These are phyloP conservation scores for Phytophthora crassamura DNA, from an alignment of 352 stramenopile species.

Conservation along the genomic window DNA sequence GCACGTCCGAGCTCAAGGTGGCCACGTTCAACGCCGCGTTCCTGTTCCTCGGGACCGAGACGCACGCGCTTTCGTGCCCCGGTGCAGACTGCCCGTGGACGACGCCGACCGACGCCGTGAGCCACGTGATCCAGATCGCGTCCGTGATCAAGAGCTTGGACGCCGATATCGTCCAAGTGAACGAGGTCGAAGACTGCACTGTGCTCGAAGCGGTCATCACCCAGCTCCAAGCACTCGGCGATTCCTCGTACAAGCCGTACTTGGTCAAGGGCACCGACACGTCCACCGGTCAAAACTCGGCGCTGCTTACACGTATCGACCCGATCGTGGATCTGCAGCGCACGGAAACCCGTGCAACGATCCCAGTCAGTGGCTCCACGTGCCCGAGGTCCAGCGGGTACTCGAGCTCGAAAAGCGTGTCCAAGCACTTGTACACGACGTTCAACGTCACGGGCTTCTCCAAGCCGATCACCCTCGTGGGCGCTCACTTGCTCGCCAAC, in stretches of 20 bases:
- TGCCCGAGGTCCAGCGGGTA: constrained; percentile 52
- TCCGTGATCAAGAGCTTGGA: constrained; percentile 55
- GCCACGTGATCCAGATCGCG: constrained; percentile 62
- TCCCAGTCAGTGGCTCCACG: constrained; percentile 60
- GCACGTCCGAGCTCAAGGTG: constrained; percentile 66
- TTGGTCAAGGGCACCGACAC: constrained; percentile 66
- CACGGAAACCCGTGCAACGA: constrained; percentile 34
- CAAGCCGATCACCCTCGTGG: constrained; percentile 72
- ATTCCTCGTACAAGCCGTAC: constrained; percentile 71
- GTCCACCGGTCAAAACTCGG: constrained; percentile 72
- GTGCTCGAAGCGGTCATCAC: constrained; percentile 61
- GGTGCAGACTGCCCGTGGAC: constrained; percentile 64
- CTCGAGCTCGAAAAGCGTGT: constrained; percentile 56
- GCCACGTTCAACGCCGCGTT: constrained; percentile 73
- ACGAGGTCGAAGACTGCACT: constrained; percentile 68
- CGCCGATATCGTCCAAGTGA: constrained; percentile 73
- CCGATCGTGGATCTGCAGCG: constrained; percentile 57
- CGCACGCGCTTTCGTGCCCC: constrained; percentile 49
- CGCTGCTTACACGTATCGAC: constrained; percentile 69
- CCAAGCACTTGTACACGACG: constrained; percentile 78
- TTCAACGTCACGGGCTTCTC: constrained; percentile 71
- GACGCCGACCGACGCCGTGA: constrained; percentile 42
- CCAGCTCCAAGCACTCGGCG: constrained; percentile 50
- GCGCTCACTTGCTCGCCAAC: constrained; percentile 68
- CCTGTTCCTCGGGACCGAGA: constrained; percentile 57